A percentile compares a stretch with the other conserved stretches of the same genome.
These are phyloP conservation scores for Trapa bicornis DNA, from an alignment of 345 rosid genomes.

Conservation along the genomic window DNA sequence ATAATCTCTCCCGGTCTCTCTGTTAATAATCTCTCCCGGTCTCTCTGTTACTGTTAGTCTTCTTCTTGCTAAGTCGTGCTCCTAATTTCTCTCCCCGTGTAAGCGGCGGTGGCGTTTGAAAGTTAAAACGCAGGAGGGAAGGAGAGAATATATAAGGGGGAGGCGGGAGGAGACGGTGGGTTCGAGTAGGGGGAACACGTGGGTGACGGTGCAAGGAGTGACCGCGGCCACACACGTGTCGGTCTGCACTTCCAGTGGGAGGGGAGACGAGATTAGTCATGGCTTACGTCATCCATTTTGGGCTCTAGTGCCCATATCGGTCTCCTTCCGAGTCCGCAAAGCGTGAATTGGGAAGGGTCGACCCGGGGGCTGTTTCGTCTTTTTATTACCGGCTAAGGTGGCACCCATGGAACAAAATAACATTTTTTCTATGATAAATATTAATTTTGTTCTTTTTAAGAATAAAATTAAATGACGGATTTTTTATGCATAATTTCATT, in stretches of 20 bases:
- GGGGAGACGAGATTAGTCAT: conserved; percentile 42
- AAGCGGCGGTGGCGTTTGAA: conserved; percentile 51
- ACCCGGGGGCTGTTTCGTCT: not conserved
- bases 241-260: not conserved
- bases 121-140: conserved; percentile 36
- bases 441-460: no score
- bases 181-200: conserved; percentile 20
- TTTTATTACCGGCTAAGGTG: not conserved
- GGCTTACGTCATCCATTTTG: conserved; percentile 71
- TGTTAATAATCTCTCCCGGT: not conserved
- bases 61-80: no score
- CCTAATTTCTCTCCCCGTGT: not conserved
- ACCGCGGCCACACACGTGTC: conserved; percentile 43
- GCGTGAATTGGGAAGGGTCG: not conserved
- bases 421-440: not conserved
- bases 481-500: no score
- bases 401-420: not conserved
- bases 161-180: conserved; percentile 17
- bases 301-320: conserved; percentile 24
- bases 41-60: not conserved
- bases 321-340: not conserved
- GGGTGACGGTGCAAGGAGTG: conserved; percentile 18
- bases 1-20: not conserved
- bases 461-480: no score
- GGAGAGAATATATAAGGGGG: conserved; percentile 36